Conservation (phyloP, 208 protist genomes). For the Leishmania lainsoni region DNA sequence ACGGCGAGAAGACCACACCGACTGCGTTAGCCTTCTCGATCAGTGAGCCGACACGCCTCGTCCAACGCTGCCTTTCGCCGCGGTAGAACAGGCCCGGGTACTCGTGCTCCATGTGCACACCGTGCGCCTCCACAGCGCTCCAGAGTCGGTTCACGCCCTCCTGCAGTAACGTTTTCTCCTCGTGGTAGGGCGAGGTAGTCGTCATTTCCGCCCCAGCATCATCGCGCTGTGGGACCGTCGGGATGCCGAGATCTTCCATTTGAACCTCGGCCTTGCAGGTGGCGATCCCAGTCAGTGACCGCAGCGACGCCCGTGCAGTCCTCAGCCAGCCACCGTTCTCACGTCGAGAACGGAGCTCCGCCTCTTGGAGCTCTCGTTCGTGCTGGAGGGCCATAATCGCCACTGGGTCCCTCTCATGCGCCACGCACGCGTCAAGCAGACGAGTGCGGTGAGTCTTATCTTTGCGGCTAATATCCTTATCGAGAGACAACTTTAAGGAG, state of each 20-base stretch:
- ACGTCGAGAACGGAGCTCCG: slow-evolving; percentile 16
- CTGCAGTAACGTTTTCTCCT: slow-evolving; percentile 54
- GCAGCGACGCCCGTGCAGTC: slow-evolving; percentile 32
- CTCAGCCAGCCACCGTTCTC: slow-evolving; percentile 28
- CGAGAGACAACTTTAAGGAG: slow-evolving; percentile 46
- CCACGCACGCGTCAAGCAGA: slow-evolving; percentile 29
- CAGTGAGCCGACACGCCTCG: slow-evolving; percentile 36
- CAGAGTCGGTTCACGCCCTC: slow-evolving; percentile 52
- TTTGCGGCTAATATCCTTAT: slow-evolving; percentile 66
- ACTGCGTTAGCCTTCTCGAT: slow-evolving; percentile 60
- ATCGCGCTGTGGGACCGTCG: slow-evolving; percentile 23
- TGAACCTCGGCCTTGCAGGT: slow-evolving; percentile 70
- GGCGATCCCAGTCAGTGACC: slow-evolving; percentile 36
- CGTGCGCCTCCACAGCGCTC: slow-evolving; percentile 64
- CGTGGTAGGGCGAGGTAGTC: slow-evolving; percentile 55
- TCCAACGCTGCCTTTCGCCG: slow-evolving; percentile 55
- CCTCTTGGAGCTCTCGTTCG: slow-evolving; percentile 24
- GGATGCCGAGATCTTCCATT: slow-evolving; percentile 31
- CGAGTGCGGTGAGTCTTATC: slow-evolving; percentile 64
- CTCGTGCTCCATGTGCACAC: slow-evolving; percentile 56
- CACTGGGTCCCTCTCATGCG: slow-evolving; percentile 28
- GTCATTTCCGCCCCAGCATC: slow-evolving; percentile 48
- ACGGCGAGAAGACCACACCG: slow-evolving; percentile 75
- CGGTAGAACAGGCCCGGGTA: slow-evolving; percentile 72
- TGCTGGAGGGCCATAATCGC: slow-evolving; percentile 37